These are phyloP conservation scores for Gnaphalium uliginosum DNA, from an alignment of 129 eudicot species.

Conservation along the genomic window DNA sequence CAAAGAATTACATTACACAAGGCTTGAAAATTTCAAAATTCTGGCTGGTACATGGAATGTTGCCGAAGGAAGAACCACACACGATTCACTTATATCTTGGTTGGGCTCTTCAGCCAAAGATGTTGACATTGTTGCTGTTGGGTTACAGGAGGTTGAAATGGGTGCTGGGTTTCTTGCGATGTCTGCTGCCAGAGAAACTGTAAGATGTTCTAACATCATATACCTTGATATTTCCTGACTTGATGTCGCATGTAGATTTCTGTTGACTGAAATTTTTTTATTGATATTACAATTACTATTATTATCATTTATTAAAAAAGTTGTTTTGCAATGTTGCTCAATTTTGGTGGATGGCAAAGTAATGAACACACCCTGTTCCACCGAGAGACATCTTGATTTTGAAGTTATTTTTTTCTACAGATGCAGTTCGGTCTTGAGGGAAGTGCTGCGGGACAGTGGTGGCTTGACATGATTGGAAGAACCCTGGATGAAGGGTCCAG, in stretches of 20 bases:
- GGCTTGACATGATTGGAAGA: conserved; percentile 86
- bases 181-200: conserved; percentile 98
- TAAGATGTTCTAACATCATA: conserved; percentile 30
- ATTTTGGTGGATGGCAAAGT: conserved; percentile 15
- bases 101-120: conserved; percentile 80
- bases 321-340: not conserved
- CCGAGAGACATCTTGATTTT: not conserved
- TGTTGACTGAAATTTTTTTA: conserved; percentile 10
- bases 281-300: too few species aligned
- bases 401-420: conserved; percentile 20
- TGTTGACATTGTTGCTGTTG: conserved; percentile 77
- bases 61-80: conserved; percentile 84
- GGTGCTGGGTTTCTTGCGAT: conserved; percentile 99
- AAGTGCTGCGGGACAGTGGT: conserved; percentile 92
- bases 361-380: conserved; percentile 15
- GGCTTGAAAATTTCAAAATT: conserved; percentile 68
- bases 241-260: not conserved
- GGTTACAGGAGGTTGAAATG: conserved; percentile 99
- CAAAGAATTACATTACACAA: conserved; percentile 73
- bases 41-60: conserved; percentile 97
- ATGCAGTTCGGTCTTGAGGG: conserved; percentile 97
- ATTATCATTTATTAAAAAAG: too few species aligned
- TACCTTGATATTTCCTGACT: not conserved
- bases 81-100: conserved; percentile 91
- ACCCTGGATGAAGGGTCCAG: conserved; percentile 89